Evolutionary conservation across 192 early-diverging fungal genomes (phyloP), one percentile per base, ranked within the genome.

Genomic region (Backusella macrospora): DNA sequence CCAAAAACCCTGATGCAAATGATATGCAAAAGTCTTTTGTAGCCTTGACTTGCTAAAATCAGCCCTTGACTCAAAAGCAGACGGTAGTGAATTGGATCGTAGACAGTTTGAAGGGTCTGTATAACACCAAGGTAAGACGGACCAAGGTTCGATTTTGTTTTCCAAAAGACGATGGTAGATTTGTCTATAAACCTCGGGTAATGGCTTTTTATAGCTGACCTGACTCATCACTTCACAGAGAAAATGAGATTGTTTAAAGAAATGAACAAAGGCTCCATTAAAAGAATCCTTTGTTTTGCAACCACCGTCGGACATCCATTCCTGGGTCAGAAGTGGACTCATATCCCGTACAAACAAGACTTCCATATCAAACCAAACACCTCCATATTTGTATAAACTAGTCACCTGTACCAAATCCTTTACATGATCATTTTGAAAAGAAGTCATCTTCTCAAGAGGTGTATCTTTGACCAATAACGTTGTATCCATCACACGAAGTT

Each of bases 121-220:
- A 49, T 76, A 82, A 38, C 81, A 82, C 81, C 81, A 82, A 38
- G 81, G 81, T 40, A 82, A 39, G 13, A 65, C 65, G 18, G 71
- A 47, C 74, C 77, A 82, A 23, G 81, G 68, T 64, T 65, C 39
- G 39, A 71, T 73, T 23, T 43, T 44, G 71, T 78, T 66, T 40
- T 78, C 74, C 12, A 82, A 48, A 14, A 82, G 47, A 40, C 68
- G 65, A 9, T 71, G 13, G 68, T 73, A 78, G 5, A 74, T 63
- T 37, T 66, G 66, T 6, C 44, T 46, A 68, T 78, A 82, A 15
- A 78, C 18, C 16, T 66, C n/a, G n/a, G 12, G 15, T 15, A 26
- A 9, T 67, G 55, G 40, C 14, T 55, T 26, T 70, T 62, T 34
- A n/a, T 52, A 15, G 26, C n/a, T 59, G 29, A 38, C 21, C 10